These are phyloP conservation scores for Cyclotella kingstonii DNA, from an alignment of 108 stramenopile species.

Conservation along the genomic window DNA sequence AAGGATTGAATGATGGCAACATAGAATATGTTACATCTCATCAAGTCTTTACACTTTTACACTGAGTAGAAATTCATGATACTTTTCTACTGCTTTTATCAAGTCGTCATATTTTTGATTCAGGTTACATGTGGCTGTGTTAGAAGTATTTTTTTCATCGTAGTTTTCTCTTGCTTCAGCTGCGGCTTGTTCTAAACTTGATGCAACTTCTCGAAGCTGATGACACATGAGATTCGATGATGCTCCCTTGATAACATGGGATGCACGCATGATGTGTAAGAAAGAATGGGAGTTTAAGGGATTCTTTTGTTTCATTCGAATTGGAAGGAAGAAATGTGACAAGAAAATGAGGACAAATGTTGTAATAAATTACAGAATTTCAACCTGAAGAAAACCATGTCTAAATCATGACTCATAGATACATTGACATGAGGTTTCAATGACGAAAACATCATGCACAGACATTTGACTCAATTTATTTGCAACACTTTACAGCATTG, in stretches of 20 bases:
- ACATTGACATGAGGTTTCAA: too few species aligned
- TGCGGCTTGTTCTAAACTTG: slow-evolving; percentile 67
- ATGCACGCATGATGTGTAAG: slow-evolving; percentile 68
- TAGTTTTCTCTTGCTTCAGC: slow-evolving; percentile 33
- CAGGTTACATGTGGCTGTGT: slow-evolving; percentile 34
- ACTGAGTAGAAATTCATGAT: slow-evolving; percentile 59
- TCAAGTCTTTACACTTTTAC: too few species aligned
- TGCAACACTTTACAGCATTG: too few species aligned
- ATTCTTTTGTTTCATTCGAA: slow-evolving; percentile 32
- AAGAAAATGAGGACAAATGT: slow-evolving; percentile 1
- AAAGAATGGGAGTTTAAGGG: slow-evolving; percentile 51
- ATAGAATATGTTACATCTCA: too few species aligned
- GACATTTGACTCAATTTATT: too few species aligned
- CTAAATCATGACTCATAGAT: too few species aligned
- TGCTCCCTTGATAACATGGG: slow-evolving; percentile 92
- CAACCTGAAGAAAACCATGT: too few species aligned
- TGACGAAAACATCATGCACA: too few species aligned
- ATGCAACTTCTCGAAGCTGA: slow-evolving; percentile 63
- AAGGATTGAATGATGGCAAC: too few species aligned
- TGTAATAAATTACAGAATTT: too few species aligned
- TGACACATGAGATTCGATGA: slow-evolving; percentile 91
- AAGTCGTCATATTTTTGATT: slow-evolving; percentile 49
- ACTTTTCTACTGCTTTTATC: slow-evolving; percentile 56
- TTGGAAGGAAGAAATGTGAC: slow-evolving; percentile 4
- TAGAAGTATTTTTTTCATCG: slow-evolving; percentile 13